Evolutionary conservation across 2,329 filamentous ascomycete genomes (phyloP).

Genomic region (Pseudopyrenochaeta lycopersici): DNA sequence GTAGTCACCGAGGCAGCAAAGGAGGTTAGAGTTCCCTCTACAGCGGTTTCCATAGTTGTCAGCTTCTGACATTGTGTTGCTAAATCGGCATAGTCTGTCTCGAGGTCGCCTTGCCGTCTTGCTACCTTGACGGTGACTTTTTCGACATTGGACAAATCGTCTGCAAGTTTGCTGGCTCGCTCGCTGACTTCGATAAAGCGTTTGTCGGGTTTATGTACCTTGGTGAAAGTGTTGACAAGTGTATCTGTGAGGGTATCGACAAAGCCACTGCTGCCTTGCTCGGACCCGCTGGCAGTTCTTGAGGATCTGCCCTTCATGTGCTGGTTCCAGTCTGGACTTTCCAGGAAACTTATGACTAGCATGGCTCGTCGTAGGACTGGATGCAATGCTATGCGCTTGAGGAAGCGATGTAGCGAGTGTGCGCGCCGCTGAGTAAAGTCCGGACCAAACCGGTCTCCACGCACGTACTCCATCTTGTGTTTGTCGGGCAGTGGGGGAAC

Average conservation of each 20-base stretch:
- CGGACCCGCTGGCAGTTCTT: constrained; percentile 63
- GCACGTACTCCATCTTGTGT: constrained; percentile 98
- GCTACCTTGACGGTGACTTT: constrained; percentile 94
- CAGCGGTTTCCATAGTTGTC: constrained; percentile 84
- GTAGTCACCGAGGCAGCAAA: constrained; percentile 90
- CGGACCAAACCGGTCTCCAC: constrained; percentile 90
- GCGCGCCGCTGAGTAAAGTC: constrained; percentile 92
- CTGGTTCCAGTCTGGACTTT: constrained; percentile 94
- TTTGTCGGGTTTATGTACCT: constrained; percentile 93
- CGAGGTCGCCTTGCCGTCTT: constrained; percentile 85
- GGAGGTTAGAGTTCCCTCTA: constrained; percentile 81
- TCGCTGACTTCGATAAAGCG: constrained; percentile 95
- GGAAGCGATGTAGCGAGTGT: constrained; percentile 89
- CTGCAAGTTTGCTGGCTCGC: constrained; percentile 87
- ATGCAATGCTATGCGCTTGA: constrained; percentile 85
- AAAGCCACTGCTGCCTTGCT: constrained; percentile 68
- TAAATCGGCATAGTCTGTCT: constrained; percentile 86
- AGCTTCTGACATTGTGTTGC: constrained; percentile 96
- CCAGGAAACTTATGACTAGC: constrained; percentile 88
- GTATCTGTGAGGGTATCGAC: constrained; percentile 96
- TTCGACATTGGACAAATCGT: constrained; percentile 91
- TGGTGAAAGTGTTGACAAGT: constrained; percentile 96
- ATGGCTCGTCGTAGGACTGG: constrained; percentile 85
- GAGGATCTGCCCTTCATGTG: constrained; percentile 84
- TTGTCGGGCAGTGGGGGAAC: constrained; percentile 96